Conservation (phyloP, 1,139 yeast genomes). For the Candida neerlandica region DNA sequence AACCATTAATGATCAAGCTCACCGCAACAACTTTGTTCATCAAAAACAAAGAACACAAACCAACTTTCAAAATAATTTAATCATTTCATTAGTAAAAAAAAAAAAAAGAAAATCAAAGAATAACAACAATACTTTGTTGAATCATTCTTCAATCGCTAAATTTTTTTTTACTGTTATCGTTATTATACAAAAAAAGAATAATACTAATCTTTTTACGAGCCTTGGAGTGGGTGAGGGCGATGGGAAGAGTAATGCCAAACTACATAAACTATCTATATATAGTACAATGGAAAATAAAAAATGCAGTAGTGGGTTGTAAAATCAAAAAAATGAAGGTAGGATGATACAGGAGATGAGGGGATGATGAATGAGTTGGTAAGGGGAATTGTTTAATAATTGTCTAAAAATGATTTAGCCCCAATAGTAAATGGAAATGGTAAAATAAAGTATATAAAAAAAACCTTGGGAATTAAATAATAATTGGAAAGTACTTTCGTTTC, state of each 20-base stretch:
- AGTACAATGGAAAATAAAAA: not conserved
- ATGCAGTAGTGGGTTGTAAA: constrained; percentile 1
- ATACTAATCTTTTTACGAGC: not conserved
- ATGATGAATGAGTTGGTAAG: not conserved
- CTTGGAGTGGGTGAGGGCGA: not conserved
- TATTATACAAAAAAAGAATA: constrained; percentile 1
- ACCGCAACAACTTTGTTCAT: not conserved
- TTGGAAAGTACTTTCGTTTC: constrained; percentile 2
- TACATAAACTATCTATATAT: constrained; percentile 5
- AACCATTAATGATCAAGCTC: not conserved
- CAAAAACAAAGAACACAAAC: not conserved
- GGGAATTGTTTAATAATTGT: not conserved
- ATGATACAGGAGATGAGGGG: too few relatives aligned
- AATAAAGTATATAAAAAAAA: not conserved
- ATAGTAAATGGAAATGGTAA: not conserved
- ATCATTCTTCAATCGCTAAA: not conserved
- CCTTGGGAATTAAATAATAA: constrained; percentile 1
- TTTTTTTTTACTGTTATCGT: not conserved
- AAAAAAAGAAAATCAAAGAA: not conserved
- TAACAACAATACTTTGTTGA: too few relatives aligned
- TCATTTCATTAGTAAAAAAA: constrained; percentile 1
- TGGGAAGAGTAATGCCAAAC: not conserved
- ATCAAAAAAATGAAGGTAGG: not conserved
- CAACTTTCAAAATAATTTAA: not conserved
- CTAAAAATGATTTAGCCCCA: not conserved